phyloP scores from a whole-genome alignment of 2,329 filamentous ascomycete genomes.

The Cladorrhinum sp. region DNA sequence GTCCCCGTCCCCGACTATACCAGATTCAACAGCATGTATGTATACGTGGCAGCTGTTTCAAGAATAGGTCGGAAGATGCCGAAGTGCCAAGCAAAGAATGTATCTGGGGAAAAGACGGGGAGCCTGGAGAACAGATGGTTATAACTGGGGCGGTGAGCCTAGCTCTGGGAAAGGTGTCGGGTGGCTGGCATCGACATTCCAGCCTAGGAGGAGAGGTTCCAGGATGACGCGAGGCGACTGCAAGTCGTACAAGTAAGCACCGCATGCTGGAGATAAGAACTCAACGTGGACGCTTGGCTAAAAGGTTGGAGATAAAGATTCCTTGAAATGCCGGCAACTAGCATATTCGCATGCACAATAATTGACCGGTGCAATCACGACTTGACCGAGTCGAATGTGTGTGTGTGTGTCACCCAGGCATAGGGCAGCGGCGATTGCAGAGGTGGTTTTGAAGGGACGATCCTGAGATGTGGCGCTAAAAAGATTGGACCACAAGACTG shows the following conservation, averaged over 20 bases:
- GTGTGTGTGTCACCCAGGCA: too few relatives aligned
- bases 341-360: background rate
- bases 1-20: too few relatives aligned
- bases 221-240: background rate
- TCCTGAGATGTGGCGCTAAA: conserved; percentile 1
- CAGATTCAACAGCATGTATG: too few relatives aligned
- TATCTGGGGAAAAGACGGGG: too few relatives aligned
- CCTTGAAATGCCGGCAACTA: background rate
- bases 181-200: too few relatives aligned
- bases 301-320: background rate
- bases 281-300: too few relatives aligned
- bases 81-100: too few relatives aligned
- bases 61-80: too few relatives aligned
- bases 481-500: background rate
- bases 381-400: background rate
- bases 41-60: too few relatives aligned
- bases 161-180: too few relatives aligned
- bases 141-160: background rate
- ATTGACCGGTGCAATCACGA: background rate
- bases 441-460: background rate
- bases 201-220: background rate
- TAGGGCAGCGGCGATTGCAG: background rate
- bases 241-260: background rate
- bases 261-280: background rate
- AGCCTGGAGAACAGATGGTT: background rate